A percentile compares a stretch with the other conserved stretches of the same genome.
These are phyloP conservation scores for Sclerotinia spermophila DNA, from an alignment of 2,329 filamentous ascomycete species.

Conservation along the genomic window DNA sequence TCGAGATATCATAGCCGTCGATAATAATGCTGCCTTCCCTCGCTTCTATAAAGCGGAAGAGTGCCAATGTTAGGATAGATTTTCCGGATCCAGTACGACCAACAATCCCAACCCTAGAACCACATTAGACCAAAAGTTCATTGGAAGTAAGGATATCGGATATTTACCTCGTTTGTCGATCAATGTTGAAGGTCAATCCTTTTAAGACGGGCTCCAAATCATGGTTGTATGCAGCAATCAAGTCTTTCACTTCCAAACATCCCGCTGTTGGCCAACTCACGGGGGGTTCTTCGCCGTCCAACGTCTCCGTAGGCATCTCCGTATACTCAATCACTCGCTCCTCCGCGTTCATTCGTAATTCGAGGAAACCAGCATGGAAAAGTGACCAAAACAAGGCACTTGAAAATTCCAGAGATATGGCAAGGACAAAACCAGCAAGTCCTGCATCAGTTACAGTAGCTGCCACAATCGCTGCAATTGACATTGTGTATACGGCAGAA, in stretches of 20 bases:
- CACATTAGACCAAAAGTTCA: not conserved
- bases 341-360: conserved; percentile 73
- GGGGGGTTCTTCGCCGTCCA: conserved; percentile 57
- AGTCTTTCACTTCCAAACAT: conserved; percentile 62
- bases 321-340: conserved; percentile 74
- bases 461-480: conserved; percentile 63
- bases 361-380: conserved; percentile 62
- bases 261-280: conserved; percentile 73
- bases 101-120: conserved; percentile 30
- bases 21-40: conserved; percentile 41
- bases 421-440: conserved; percentile 69
- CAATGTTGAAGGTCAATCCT: conserved; percentile 61
- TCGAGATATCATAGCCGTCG: conserved; percentile 36
- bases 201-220: conserved; percentile 67
- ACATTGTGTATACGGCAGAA: conserved; percentile 62
- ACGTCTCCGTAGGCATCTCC: conserved; percentile 61
- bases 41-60: conserved; percentile 28
- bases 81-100: conserved; percentile 35
- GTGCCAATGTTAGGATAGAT: conserved; percentile 28
- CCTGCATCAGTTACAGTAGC: conserved; percentile 59
- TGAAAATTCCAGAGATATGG: conserved; percentile 67
- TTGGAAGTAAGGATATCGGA: not conserved
- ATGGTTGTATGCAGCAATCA: conserved; percentile 66
- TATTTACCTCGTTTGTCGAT: conserved; percentile 2
- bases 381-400: conserved; percentile 60